Conservation (phyloP, 192 early-diverging fungal genomes). For the Radiomyces spectabilis region DNA sequence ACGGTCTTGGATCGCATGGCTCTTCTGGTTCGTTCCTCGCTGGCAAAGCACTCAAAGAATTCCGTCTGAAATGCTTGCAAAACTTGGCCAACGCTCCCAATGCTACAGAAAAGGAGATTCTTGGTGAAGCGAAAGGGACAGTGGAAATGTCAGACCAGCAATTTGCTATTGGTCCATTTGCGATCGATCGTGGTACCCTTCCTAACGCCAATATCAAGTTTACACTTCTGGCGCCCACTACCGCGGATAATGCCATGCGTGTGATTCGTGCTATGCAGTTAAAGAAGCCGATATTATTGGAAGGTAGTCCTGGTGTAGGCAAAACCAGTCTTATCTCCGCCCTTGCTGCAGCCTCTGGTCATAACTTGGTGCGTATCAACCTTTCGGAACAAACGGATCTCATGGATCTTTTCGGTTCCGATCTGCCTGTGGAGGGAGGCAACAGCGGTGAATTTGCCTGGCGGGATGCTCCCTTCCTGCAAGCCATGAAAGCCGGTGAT, state of each 20-base stretch:
- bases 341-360: constrained; percentile 74
- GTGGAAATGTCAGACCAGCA: constrained; percentile 9
- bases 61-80: constrained; percentile 36
- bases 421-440: constrained; percentile 91
- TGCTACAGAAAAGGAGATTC: constrained; percentile 26
- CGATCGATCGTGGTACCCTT: constrained; percentile 57
- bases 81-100: constrained; percentile 31
- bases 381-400: constrained; percentile 97
- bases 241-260: constrained; percentile 75
- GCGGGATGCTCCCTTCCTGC: constrained; percentile 95
- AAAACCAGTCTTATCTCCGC: constrained; percentile 88
- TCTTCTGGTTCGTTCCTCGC: constrained; percentile 42
- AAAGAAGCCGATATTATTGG: constrained; percentile 85
- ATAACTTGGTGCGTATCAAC: constrained; percentile 89
- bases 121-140: constrained; percentile 27
- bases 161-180: constrained; percentile 80
- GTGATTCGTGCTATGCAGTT: constrained; percentile 88
- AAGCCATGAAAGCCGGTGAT: constrained; percentile 91
- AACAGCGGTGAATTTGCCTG: constrained; percentile 85
- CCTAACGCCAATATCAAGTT: constrained; percentile 53
- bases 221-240: constrained; percentile 86
- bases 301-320: constrained; percentile 97
- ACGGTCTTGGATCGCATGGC: constrained; percentile 84
- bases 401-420: constrained; percentile 97
- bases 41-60: constrained; percentile 39